Percentiles rank a stretch among this genome's conserved stretches.
Conservation (phyloP, 768 basidiomycete species). For the Rhizopogon salebrosus region DNA sequence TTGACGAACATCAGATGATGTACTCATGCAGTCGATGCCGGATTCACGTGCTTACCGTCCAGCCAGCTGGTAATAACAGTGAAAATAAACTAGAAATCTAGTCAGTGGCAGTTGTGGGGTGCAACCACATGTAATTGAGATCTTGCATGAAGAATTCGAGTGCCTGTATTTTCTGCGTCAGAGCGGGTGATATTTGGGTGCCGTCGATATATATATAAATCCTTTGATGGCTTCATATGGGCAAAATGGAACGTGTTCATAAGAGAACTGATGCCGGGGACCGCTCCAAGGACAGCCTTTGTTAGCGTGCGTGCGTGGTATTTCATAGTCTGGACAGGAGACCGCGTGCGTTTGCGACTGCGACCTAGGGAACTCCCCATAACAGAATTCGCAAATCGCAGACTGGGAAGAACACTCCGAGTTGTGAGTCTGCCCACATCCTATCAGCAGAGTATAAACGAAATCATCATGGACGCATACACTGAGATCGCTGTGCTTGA, state of each 20-base stretch:
- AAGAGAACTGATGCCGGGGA: slow-evolving; percentile 27
- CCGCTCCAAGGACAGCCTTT: slow-evolving; percentile 56
- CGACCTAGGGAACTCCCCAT: slow-evolving; percentile 29
- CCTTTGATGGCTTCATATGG: slow-evolving; percentile 59
- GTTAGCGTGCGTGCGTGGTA: slow-evolving; percentile 41
- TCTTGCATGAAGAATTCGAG: slow-evolving; percentile 61
- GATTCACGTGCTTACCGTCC: slow-evolving; percentile 78
- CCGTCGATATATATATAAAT: slow-evolving; percentile 46
- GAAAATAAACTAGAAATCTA: slow-evolving; percentile 73
- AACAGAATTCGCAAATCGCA: slow-evolving; percentile 38
- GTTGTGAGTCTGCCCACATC: slow-evolving; percentile 30
- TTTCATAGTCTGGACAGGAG: slow-evolving; percentile 33
- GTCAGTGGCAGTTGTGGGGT: background rate
- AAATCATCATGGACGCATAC: slow-evolving; percentile 24
- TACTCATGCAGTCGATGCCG: background rate
- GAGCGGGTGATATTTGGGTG: slow-evolving; percentile 34
- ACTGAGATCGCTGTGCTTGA: slow-evolving; percentile 32
- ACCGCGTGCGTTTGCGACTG: slow-evolving; percentile 29
- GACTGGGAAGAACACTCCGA: slow-evolving; percentile 32
- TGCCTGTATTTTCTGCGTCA: slow-evolving; percentile 53
- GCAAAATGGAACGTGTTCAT: slow-evolving; percentile 39
- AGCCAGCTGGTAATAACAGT: slow-evolving; percentile 85
- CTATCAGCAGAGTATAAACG: slow-evolving; percentile 3
- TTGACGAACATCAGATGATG: slow-evolving; percentile 7
- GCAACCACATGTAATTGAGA: slow-evolving; percentile 72